Evolutionary conservation across 192 early-diverging fungal genomes (phyloP), one percentile per base, ranked within the genome.

Genomic region (Mortierella antarctica): DNA sequence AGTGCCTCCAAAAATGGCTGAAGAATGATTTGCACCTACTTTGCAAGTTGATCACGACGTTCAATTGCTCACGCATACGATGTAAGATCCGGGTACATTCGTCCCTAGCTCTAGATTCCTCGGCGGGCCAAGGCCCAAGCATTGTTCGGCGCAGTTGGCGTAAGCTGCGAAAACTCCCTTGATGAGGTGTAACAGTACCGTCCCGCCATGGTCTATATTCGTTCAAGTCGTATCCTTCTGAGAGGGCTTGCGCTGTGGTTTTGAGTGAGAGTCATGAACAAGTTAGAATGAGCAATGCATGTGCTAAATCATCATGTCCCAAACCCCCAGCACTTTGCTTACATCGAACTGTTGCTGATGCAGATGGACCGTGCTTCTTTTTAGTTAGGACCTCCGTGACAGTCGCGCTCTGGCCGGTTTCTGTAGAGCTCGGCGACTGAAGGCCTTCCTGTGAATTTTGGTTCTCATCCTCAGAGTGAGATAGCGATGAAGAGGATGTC

Each of bases 61-160:
- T 80, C 39, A 80, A 48, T 40, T 80, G 77, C 46, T 80, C 77
- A 8, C 77, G 77, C 77, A 80, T 80, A 9, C 70, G 65, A 47
- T 80, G 77, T 5, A 80, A 60, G 13, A 80, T 57, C 54, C 77
- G 23, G 7, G 77, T 65, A 23, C 77, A 80, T 42, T 80, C 77
- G 58, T 72, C 77, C 39, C 68, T 71, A 42, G 77, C 77, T 12
- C 47, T 41, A 0, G 77, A 72, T 21, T 67, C 65, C 46, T 80
- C 77, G 0, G 21, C 20, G 9, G 77, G 77, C 77, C 77, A 80
- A 10, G 77, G 77, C 2, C 68, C 65, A 46, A 80, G 21, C 65
- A 67, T 67, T 14, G 64, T 67, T 7, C 40, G 52, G 9, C 77
- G 63, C 41, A 80, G 49, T 51, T 65, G 49, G 6, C 65, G 46